A percentile compares a stretch with the other conserved stretches of the same genome.
Conservation (phyloP, 805 yeast genomes). For the Metschnikowia orientalis region DNA sequence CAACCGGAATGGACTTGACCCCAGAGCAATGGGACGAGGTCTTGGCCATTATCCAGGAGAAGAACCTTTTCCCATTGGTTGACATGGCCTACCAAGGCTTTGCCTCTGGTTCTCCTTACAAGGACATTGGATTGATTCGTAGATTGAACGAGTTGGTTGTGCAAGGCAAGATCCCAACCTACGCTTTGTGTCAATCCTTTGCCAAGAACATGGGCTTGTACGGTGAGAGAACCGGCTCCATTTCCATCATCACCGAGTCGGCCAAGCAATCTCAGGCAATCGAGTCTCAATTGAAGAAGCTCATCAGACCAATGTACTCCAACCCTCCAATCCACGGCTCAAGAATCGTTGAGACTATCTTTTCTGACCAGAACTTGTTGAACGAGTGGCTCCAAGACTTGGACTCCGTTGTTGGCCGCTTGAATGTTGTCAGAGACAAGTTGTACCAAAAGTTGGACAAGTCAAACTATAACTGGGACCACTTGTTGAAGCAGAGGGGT, state of each 20-base stretch:
- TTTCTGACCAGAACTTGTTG: constrained; percentile 56
- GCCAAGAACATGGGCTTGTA: constrained; percentile 48
- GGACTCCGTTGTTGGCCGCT: constrained; percentile 70
- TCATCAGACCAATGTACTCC: constrained; percentile 83
- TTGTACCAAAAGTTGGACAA: constrained; percentile 61
- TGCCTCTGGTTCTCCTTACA: constrained; percentile 75
- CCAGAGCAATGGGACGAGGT: constrained; percentile 76
- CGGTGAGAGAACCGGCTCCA: constrained; percentile 69
- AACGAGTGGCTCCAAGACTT: constrained; percentile 81
- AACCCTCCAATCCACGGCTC: constrained; percentile 96
- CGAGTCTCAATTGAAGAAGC: constrained; percentile 77
- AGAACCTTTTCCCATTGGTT: constrained; percentile 70
- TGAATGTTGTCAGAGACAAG: constrained; percentile 63
- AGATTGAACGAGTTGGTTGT: constrained; percentile 47
- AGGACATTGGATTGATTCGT: constrained; percentile 54
- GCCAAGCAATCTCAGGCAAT: constrained; percentile 48
- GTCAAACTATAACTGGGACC: constrained; percentile 75
- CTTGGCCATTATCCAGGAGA: constrained; percentile 53
- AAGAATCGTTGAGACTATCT: constrained; percentile 74
- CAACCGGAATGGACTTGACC: constrained; percentile 92
- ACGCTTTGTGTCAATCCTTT: constrained; percentile 48
- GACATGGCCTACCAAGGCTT: constrained; percentile 97
- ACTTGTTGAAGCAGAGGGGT: constrained; percentile 84
- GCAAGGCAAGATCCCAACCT: constrained; percentile 45
- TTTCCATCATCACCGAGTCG: constrained; percentile 58